Percentiles rank a stretch among this genome's conserved stretches.
Evolutionary conservation across 495 filamentous ascomycete genomes (phyloP).

Genomic region (Astrothelium macrocarpum): DNA sequence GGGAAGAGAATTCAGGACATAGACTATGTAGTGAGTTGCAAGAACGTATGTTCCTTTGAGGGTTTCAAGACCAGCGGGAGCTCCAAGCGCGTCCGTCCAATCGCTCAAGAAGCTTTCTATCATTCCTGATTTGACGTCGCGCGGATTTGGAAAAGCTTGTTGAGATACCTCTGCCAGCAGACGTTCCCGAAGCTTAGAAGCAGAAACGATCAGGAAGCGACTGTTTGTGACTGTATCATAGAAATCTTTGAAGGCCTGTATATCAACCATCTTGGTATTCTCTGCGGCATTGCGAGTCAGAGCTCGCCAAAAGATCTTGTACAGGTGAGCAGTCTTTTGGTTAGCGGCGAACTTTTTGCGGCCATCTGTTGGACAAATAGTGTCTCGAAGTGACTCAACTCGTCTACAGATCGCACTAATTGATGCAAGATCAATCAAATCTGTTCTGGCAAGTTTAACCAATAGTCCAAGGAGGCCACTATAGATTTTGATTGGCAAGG

Average conservation of each 20-base stretch:
- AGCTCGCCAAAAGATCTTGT: neutral
- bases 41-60: neutral
- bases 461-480: neutral
- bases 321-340: neutral
- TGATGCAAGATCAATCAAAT: neutral
- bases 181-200: neutral
- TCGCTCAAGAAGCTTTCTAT: neutral
- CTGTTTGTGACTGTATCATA: neutral
- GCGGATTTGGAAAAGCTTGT: neutral
- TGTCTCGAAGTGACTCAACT: neutral
- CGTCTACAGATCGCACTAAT: neutral
- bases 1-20: constrained; percentile 2
- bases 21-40: neutral
- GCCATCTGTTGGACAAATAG: neutral
- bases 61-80: neutral
- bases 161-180: neutral
- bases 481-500: neutral
- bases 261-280: neutral
- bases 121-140: neutral
- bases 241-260: neutral
- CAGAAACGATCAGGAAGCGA: neutral
- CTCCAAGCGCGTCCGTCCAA: neutral
- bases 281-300: neutral
- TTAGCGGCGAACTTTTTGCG: neutral
- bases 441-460: neutral